Conservation (phyloP, 306 rosid species). For the Cicer judaicum region DNA sequence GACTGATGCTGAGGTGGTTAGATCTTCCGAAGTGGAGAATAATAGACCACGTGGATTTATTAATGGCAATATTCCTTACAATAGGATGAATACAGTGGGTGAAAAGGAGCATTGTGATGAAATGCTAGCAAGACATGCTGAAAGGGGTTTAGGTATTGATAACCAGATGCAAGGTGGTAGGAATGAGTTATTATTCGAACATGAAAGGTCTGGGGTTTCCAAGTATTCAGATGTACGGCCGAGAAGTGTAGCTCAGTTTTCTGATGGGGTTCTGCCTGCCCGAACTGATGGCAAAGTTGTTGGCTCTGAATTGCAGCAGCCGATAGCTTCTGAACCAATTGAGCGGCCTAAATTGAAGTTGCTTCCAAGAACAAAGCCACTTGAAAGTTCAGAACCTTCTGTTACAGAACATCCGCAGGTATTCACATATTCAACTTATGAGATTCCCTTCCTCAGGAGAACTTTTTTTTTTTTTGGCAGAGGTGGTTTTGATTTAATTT, state of each 20-base stretch:
- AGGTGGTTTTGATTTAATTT: background rate
- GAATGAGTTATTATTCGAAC: constrained; percentile 60
- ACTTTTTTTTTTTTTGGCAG: background rate
- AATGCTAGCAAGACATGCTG: constrained; percentile 62
- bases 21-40: constrained; percentile 59
- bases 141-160: constrained; percentile 58
- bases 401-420: constrained; percentile 65
- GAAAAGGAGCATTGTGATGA: constrained; percentile 63
- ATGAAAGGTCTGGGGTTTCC: constrained; percentile 55
- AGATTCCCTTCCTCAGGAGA: background rate
- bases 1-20: constrained; percentile 61
- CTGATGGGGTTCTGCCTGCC: constrained; percentile 54
- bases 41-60: constrained; percentile 47
- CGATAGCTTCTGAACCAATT: constrained; percentile 54
- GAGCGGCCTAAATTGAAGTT: constrained; percentile 85
- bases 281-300: constrained; percentile 52
- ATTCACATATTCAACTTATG: constrained; percentile 39
- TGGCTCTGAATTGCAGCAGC: constrained; percentile 59
- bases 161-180: constrained; percentile 57
- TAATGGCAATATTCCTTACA: constrained; percentile 46
- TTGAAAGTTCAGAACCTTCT: constrained; percentile 60
- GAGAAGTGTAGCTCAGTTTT: constrained; percentile 44
- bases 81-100: constrained; percentile 51
- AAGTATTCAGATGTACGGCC: constrained; percentile 53
- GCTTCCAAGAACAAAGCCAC: constrained; percentile 73